A percentile compares a stretch with the other conserved stretches of the same genome.
Conservation (phyloP, 129 eudicot genomes). For the Gnaphalium uliginosum region DNA sequence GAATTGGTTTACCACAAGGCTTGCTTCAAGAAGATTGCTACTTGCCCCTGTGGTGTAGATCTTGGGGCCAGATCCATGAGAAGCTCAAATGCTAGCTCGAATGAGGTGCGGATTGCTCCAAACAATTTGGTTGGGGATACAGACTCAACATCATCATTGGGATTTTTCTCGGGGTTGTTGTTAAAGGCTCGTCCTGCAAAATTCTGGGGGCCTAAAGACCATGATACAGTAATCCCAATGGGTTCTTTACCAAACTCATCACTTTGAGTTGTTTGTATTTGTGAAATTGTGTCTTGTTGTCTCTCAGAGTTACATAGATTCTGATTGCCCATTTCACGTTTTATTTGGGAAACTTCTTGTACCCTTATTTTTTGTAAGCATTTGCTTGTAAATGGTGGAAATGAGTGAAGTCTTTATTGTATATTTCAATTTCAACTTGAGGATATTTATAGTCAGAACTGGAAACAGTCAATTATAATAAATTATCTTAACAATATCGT, state of each 20-base stretch:
- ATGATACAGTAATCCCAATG: conserved; percentile 61
- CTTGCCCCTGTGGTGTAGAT: conserved; percentile 69
- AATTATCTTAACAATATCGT: no score
- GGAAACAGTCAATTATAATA: no score
- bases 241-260: conserved; percentile 75
- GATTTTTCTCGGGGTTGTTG: conserved; percentile 61
- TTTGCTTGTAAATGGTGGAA: conserved; percentile 15
- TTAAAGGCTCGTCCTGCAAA: conserved; percentile 52
- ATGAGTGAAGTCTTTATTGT: conserved; percentile 10
- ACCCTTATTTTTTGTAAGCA: conserved; percentile 32
- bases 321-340: neutral
- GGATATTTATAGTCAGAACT: neutral
- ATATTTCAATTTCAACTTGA: conserved; percentile 1
- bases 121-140: conserved; percentile 34
- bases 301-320: conserved; percentile 5
- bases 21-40: conserved; percentile 55
- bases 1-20: conserved; percentile 67
- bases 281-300: neutral
- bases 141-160: conserved; percentile 38
- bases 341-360: conserved; percentile 15
- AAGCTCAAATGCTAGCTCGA: conserved; percentile 15
- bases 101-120: conserved; percentile 29
- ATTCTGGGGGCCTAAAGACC: conserved; percentile 32
- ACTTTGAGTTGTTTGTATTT: conserved; percentile 41
- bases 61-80: conserved; percentile 28